Evolutionary conservation across 441 rosid genomes (phyloP), one percentile per base, ranked within the genome.

Genomic region (Cnidoscolus chayamansa): DNA sequence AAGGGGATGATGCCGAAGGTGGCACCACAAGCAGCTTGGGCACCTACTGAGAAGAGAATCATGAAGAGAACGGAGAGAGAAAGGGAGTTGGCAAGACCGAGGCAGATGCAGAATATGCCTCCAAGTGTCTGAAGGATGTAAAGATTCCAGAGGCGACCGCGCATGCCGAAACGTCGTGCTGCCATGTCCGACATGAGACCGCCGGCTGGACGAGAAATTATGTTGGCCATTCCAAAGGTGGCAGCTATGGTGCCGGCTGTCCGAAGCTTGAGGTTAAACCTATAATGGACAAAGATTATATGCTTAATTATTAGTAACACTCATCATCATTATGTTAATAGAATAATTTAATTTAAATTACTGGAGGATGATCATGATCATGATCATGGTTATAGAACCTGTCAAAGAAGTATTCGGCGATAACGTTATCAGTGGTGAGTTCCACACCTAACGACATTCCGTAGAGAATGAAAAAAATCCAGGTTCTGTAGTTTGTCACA

Each of bases 361-460:
- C 56, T 17, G 7, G 25, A 48, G 25, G 25, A 68, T 7, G 45
- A 67, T 45, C 7, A 10, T 7, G 9, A 56, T 35, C 5, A 68
- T 7, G 45, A 67, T 45, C 7, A 10, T 7, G 9, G 60, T 35
- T 35, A 35, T 2, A 35, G 49, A 73, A 87, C 92, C 94, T 88
- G 76, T 88, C 90, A 57, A 71, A 89, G 81, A 87, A 89, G 80
- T 89, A 87, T 74, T 84, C 90, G 0, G 90, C 89, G 25, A 89
- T 84, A 51, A 85, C 89, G 65, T 89, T 89, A 31, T 89, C 88
- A 7, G 86, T 86, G 65, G 86, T 84, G 49, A 89, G 73, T 74
- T 89, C 92, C 51, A 89, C 87, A 8, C 95, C 92, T 50, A 89
- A 65, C 4, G 92, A 88, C 78, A 84, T 80, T 64, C 95, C 92